Conservation (phyloP, 2,329 filamentous ascomycete genomes). For the Aureobasidium sp. region DNA sequence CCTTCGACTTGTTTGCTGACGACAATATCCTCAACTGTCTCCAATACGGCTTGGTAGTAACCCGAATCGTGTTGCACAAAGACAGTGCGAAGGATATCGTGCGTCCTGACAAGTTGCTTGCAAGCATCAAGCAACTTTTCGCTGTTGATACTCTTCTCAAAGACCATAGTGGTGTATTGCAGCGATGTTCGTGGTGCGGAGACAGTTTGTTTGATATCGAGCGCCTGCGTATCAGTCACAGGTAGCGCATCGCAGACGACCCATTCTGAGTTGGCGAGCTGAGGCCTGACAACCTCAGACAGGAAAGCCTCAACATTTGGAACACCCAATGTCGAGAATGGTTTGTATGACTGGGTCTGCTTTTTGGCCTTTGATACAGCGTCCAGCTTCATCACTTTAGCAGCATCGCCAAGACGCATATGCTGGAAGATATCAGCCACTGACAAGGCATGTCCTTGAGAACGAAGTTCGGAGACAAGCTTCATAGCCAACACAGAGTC, state of each 20-base stretch:
- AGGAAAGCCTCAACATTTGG: conserved; percentile 37
- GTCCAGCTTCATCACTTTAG: conserved; percentile 39
- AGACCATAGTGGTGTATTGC: conserved; percentile 57
- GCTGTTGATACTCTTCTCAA: conserved; percentile 44
- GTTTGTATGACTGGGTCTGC: conserved; percentile 27
- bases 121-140: conserved; percentile 43
- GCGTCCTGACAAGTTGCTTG: conserved; percentile 46
- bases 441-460: conserved; percentile 40
- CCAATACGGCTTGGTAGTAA: conserved; percentile 33
- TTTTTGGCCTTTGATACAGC: neutral
- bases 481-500: conserved; percentile 56
- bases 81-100: conserved; percentile 43
- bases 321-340: conserved; percentile 44
- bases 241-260: conserved; percentile 21
- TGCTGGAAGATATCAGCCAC: conserved; percentile 49
- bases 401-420: conserved; percentile 43
- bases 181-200: conserved; percentile 52
- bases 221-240: conserved; percentile 19
- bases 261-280: conserved; percentile 38
- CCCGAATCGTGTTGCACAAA: conserved; percentile 40
- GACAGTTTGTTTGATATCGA: conserved; percentile 46
- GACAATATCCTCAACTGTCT: conserved; percentile 29
- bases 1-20: conserved; percentile 15
- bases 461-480: conserved; percentile 46
- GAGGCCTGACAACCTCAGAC: conserved; percentile 40